Percentiles rank a stretch among this genome's conserved stretches.
phyloP scores from a whole-genome alignment of 148 eudicot species.

The Camellia lanceoleosa region DNA sequence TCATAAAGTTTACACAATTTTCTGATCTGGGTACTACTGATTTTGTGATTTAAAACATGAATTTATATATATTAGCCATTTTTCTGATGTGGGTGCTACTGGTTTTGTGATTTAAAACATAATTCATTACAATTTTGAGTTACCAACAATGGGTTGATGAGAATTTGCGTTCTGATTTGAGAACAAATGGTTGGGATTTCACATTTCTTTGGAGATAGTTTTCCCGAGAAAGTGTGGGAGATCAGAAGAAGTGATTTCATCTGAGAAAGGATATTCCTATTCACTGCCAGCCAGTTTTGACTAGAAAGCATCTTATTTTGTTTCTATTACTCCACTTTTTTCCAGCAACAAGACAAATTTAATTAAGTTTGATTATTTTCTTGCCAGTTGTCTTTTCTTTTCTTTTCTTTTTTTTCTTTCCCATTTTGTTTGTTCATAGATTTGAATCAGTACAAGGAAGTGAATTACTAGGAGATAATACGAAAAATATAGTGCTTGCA shows the following conservation, averaged over 20 bases:
- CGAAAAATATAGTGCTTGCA: background rate
- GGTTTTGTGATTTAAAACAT: background rate
- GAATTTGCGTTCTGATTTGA: conserved; percentile 7
- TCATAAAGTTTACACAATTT: background rate
- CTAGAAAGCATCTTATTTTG: background rate
- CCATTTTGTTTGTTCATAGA: background rate
- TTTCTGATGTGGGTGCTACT: background rate
- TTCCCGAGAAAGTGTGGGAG: background rate
- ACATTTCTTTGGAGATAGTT: background rate
- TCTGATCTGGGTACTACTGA: background rate
- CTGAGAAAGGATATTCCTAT: background rate
- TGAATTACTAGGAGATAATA: background rate
- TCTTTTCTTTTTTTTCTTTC: too few species aligned
- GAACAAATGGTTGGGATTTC: background rate
- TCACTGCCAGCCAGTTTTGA: conserved; percentile 8
- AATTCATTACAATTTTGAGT: background rate
- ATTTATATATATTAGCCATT: background rate
- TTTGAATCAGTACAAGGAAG: background rate
- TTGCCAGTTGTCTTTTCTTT: background rate
- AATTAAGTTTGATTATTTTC: background rate
- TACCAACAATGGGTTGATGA: conserved; percentile 1
- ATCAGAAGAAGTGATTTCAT: background rate
- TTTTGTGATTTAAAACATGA: background rate
- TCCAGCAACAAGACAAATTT: background rate
- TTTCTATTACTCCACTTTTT: background rate